Percentiles rank a stretch among this genome's conserved stretches.
Evolutionary conservation across 2,329 filamentous ascomycete species (phyloP).

Genomic region (Diaporthe sp.): DNA sequence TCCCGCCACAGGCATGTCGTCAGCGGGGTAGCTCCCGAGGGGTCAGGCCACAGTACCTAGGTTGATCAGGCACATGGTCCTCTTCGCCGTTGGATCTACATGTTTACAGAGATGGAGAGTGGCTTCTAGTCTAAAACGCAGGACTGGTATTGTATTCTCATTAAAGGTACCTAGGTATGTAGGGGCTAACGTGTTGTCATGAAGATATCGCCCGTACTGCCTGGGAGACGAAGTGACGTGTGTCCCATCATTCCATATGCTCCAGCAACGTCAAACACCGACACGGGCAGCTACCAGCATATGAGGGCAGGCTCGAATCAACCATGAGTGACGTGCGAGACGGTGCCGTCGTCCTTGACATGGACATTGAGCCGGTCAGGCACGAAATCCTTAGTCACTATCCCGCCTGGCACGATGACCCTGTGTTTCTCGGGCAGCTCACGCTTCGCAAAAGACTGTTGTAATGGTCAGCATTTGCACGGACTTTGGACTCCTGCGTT

Average conservation of each 20-base stretch:
- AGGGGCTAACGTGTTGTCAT: not conserved
- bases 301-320: constrained; percentile 47
- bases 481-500: not conserved
- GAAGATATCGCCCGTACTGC: not conserved
- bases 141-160: constrained; percentile 27
- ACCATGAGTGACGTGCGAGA: constrained; percentile 71
- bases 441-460: constrained; percentile 71
- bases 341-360: constrained; percentile 71
- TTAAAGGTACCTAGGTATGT: constrained; percentile 22
- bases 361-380: constrained; percentile 71
- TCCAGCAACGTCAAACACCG: not conserved
- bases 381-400: constrained; percentile 71
- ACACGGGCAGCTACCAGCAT: not conserved
- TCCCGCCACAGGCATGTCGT: constrained; percentile 36
- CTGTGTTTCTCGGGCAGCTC: constrained; percentile 71
- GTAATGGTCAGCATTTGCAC: not conserved
- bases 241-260: not conserved
- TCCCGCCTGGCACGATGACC: constrained; percentile 68
- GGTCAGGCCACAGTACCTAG: not conserved
- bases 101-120: not conserved
- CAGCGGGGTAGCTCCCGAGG: constrained; percentile 28
- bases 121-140: not conserved
- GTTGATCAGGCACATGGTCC: not conserved
- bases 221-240: not conserved
- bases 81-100: not conserved